Percentiles rank a stretch among this genome's conserved stretches.
phyloP scores from a whole-genome alignment of 805 yeast species.

The Tetrapisispora phaffii region DNA sequence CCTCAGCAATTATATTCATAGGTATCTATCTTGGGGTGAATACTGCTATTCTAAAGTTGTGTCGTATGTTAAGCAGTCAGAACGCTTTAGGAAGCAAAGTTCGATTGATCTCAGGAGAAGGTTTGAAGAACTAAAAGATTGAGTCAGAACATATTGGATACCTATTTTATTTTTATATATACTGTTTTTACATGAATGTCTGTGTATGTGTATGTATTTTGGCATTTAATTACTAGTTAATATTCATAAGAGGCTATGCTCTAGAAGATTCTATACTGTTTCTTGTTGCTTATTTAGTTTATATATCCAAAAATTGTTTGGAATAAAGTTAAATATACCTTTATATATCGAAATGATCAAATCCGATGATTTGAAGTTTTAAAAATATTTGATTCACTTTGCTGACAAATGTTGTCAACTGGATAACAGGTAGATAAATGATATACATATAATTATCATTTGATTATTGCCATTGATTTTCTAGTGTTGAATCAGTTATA shows the following conservation, averaged over 20 bases:
- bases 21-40: slow-evolving; percentile 54
- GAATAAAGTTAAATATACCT: too few relatives aligned
- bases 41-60: slow-evolving; percentile 42
- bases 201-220: background rate
- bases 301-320: too few relatives aligned
- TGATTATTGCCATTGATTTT: too few relatives aligned
- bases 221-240: background rate
- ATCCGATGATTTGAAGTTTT: background rate
- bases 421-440: too few relatives aligned
- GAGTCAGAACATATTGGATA: too few relatives aligned
- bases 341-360: too few relatives aligned
- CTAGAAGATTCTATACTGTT: too few relatives aligned
- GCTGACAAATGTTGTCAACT: too few relatives aligned
- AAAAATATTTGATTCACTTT: background rate
- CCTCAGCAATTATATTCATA: slow-evolving; percentile 39
- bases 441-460: too few relatives aligned
- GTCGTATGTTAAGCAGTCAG: slow-evolving; percentile 36
- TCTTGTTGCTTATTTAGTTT: too few relatives aligned
- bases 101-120: slow-evolving; percentile 11
- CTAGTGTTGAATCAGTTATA: too few relatives aligned
- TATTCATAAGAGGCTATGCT: background rate
- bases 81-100: slow-evolving; percentile 35
- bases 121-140: slow-evolving; percentile 5
- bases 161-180: background rate
- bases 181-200: background rate